Evolutionary conservation across 805 yeast genomes (phyloP), one percentile per base, ranked within the genome.

Genomic region (Cyberlindnera sargentensis): DNA sequence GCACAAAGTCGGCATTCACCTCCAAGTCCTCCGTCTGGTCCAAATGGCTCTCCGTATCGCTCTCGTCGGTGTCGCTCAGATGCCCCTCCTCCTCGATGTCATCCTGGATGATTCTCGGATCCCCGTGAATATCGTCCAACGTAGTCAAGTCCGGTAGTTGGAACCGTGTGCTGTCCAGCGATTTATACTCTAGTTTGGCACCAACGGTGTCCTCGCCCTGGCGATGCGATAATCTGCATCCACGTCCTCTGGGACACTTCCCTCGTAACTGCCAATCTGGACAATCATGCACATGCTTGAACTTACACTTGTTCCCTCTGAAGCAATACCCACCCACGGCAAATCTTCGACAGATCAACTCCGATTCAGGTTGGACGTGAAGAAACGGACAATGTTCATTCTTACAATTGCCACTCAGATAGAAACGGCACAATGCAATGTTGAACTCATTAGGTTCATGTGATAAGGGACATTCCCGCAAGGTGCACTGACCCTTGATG

Each of bases 241-340:
- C 55, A 26, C 57, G 62, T 1, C 76, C 76, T 41, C 76, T 62
- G 2, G 77, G 68, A 58, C 95, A 85, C 30, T 50, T 54, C 9
- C 82, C 83, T n/a, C 66, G 66, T 47, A 76, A 79, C 49, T 76
- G 81, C 51, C 71, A 75, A 54, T 84, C 91, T 0, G 95, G 91
- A 62, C 95, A 85, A 45, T 76, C 75, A 50, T 67, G 72, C 11
- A 64, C 61, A 56, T 85, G 95, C 31, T 72, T 60, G 37, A 73
- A 71, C 5, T 72, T 68, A 56, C 95, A 85, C 29, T 54, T 49
- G 26, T 62, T 55, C 0, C 93, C 95, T 25, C 75, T 60, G 29
- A 66, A 73, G 60, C 95, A 86, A 64, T 75, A 83, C 1, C 90
- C 89, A 15, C 76, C 75, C 31, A 80, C 52, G 4, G 90, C 73